Base-by-base conservation (phyloP, 305 asterid species). In the Lippia alba region DNA sequence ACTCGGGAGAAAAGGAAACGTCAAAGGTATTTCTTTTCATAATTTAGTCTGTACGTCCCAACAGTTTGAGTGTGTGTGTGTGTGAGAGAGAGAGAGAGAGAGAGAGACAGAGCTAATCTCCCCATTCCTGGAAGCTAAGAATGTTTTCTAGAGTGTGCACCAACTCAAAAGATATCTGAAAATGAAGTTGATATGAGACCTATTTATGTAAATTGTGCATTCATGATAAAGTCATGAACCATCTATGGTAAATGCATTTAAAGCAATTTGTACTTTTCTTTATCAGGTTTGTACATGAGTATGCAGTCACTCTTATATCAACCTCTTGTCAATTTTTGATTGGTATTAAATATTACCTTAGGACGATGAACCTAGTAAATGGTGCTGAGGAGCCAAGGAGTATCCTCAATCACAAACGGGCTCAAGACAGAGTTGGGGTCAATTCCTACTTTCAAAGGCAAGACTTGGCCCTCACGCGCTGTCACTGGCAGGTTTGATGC, bases 401-500 rank as follows among this genome's bases (percentile, higher is more conserved):
- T 73, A 71, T 74, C 76, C 79, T 55, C 72, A 87, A 80, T 53
- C 73, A 63, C 76, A 83, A 84, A 80, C 84, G 78, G 71, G 71
- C 78, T 70, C 83, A 58, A 70, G 92, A 92, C 12, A 74, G 76
- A 77, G 85, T 69, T 77, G 91, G 94, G 67, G 96, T 94, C 66
- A 84, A 69, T 83, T 84, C 97, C 57, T 95, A 85, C 82, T 95
- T 88, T 77, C 88, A 87, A 81, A 88, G 87, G 86, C 94, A 87
- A 11, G 98, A 90, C 76, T 69, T 86, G 55, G 91, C 98, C 57
- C 89, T 92, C 76, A 90, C 91, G 50, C 84, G 86, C 73, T 74
- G 83, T 80, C 94, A 92, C 72, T 95, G 99, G 99, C 99, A 95
- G 99, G 98, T 94, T 44, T 44, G 78, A 75, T 77, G 78, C 78